Conservation (phyloP, 2,329 filamentous ascomycete species). For the Xenosphaeropsis pyriputrescens region DNA sequence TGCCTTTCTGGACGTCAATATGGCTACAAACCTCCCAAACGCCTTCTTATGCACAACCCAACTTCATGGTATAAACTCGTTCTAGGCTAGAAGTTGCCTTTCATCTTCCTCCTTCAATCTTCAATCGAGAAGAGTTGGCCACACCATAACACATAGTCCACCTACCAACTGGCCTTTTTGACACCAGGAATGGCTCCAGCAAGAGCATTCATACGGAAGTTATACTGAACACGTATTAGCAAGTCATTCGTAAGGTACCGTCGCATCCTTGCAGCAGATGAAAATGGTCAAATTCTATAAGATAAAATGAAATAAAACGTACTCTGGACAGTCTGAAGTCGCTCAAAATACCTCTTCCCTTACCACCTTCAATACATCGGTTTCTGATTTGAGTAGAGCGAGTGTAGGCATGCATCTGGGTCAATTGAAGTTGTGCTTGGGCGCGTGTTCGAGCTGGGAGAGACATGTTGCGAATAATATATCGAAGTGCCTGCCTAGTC, state of each 20-base stretch:
- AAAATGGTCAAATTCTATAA: background rate
- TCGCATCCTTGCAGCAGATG: background rate
- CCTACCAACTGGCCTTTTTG: slow-evolving; percentile 91
- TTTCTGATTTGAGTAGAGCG: slow-evolving; percentile 88
- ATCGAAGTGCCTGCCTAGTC: slow-evolving; percentile 74
- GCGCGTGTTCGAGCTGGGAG: slow-evolving; percentile 71
- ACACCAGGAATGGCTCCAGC: slow-evolving; percentile 80
- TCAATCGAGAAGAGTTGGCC: too few relatives aligned
- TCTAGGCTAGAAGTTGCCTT: background rate
- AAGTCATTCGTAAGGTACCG: background rate
- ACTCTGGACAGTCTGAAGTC: slow-evolving; percentile 90
- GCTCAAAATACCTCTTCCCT: slow-evolving; percentile 74
- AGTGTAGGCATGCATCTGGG: slow-evolving; percentile 94
- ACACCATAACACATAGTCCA: background rate
- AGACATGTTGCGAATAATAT: slow-evolving; percentile 85
- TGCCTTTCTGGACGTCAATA: too few relatives aligned
- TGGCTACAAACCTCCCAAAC: slow-evolving; percentile 1
- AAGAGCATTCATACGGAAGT: slow-evolving; percentile 83
- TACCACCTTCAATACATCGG: slow-evolving; percentile 84
- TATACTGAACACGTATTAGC: slow-evolving; percentile 45
- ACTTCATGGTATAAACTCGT: slow-evolving; percentile 2
- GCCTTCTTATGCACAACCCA: slow-evolving; percentile 2
- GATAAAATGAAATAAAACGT: too few relatives aligned
- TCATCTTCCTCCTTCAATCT: too few relatives aligned
- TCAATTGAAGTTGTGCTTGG: slow-evolving; percentile 83